These are phyloP conservation scores for Aegilops longissima DNA, from an alignment of 176 grass and related monocot genomes.

Conservation along the genomic window DNA sequence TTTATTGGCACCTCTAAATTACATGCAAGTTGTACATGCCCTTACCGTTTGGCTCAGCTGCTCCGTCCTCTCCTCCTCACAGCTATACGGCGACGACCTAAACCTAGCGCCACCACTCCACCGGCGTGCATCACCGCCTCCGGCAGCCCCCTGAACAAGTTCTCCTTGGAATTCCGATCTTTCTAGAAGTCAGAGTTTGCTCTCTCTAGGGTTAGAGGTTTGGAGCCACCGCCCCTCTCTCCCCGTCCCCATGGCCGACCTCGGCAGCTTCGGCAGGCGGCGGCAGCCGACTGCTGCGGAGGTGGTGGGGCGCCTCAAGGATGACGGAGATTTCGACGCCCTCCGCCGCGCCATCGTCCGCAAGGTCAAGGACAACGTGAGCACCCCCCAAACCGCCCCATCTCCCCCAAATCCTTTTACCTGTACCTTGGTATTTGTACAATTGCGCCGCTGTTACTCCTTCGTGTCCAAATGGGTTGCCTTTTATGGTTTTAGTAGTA, in stretches of 20 bases:
- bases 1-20: too few relatives aligned
- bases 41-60: too few relatives aligned
- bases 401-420: not conserved
- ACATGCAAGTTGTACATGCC: too few relatives aligned
- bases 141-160: not conserved
- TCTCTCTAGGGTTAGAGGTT: constrained; percentile 6
- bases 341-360: constrained; percentile 59
- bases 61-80: not conserved
- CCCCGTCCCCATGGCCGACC: constrained; percentile 29
- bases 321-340: constrained; percentile 68
- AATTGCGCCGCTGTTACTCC: not conserved
- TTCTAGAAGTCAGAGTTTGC: not conserved
- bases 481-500: constrained; percentile 1
- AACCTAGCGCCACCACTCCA: not conserved
- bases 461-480: not conserved
- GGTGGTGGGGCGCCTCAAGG: constrained; percentile 61
- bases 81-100: not conserved
- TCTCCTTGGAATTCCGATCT: not conserved
- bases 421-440: not conserved
- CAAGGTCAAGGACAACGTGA: constrained; percentile 74
- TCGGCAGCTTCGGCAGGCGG: not conserved
- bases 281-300: constrained; percentile 48
- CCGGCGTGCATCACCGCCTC: not conserved
- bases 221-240: not conserved
- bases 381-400: not conserved